These are phyloP conservation scores for Ilex paraguariensis DNA, from an alignment of 305 asterid genomes.

Conservation along the genomic window DNA sequence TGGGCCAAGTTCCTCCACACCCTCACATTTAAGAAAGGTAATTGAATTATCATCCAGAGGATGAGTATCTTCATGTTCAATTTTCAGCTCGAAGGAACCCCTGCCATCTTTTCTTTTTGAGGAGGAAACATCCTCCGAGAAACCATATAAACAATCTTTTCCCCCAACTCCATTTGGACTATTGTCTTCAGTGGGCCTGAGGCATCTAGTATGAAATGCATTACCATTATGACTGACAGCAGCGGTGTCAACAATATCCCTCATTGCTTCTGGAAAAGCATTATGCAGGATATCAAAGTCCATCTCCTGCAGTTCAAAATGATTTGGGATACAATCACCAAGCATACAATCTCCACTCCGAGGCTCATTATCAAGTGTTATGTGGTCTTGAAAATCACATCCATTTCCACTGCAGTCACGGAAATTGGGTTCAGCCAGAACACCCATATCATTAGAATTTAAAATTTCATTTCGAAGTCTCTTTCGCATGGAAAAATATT, in stretches of 20 bases:
- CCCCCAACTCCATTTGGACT: conserved; percentile 26
- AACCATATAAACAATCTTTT: conserved; percentile 30
- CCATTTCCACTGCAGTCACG: conserved; percentile 43
- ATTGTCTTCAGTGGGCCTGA: conserved; percentile 32
- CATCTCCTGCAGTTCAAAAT: conserved; percentile 54
- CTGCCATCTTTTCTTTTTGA: conserved; percentile 33
- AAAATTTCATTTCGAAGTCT: conserved; percentile 57
- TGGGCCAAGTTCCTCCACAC: conserved; percentile 17
- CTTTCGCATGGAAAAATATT: conserved; percentile 73
- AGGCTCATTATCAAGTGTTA: conserved; percentile 32
- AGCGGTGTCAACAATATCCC: conserved; percentile 30
- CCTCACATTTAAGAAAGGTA: conserved; percentile 16
- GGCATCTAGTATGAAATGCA: conserved; percentile 34
- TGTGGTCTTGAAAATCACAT: conserved; percentile 37
- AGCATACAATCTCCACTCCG: conserved; percentile 37
- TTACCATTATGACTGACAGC: conserved; percentile 17
- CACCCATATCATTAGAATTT: conserved; percentile 42
- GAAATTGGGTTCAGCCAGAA: conserved; percentile 48
- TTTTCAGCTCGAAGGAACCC: conserved; percentile 35
- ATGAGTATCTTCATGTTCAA: conserved; percentile 21
- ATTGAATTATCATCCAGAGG: conserved; percentile 19
- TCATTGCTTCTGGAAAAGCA: conserved; percentile 56
- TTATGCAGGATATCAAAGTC: conserved; percentile 56
- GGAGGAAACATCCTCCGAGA: conserved; percentile 32
- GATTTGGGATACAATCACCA: conserved; percentile 36